Percentiles rank a stretch among this genome's conserved stretches.
These are phyloP conservation scores for Vickermania spadyakhi DNA, from an alignment of 208 protist species.

Conservation along the genomic window DNA sequence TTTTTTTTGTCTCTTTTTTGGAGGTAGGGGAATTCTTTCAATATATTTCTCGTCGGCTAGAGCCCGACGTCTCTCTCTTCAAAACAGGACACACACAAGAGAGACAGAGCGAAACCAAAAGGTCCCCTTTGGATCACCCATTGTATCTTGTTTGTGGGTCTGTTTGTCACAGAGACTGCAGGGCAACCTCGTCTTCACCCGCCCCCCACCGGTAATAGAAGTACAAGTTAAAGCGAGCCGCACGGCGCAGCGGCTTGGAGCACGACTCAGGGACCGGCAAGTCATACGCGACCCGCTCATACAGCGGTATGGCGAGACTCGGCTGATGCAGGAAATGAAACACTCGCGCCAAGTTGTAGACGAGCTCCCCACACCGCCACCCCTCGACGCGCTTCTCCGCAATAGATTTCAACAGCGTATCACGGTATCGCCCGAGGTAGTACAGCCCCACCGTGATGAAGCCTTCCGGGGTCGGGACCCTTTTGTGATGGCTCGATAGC, in stretches of 20 bases:
- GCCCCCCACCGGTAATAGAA: conserved; percentile 62
- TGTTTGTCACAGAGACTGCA: conserved; percentile 50
- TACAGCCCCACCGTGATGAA: conserved; percentile 65
- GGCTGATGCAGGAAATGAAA: conserved; percentile 64
- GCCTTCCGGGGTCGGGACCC: conserved; percentile 38
- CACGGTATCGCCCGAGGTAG: conserved; percentile 69
- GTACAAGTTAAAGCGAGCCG: conserved; percentile 73
- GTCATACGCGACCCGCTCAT: conserved; percentile 61
- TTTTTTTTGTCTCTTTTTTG: too few relatives aligned
- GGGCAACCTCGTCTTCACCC: conserved; percentile 38
- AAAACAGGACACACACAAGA: too few relatives aligned
- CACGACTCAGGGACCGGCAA: conserved; percentile 55
- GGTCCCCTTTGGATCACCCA: too few relatives aligned
- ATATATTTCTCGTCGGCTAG: too few relatives aligned
- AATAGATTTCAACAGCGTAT: conserved; percentile 23
- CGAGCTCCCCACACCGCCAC: conserved; percentile 39
- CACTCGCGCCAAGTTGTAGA: conserved; percentile 80
- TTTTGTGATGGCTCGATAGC: conserved; percentile 71
- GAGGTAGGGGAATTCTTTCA: too few relatives aligned
- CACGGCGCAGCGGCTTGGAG: conserved; percentile 46
- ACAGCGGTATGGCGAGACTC: conserved; percentile 65
- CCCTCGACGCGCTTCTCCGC: conserved; percentile 10
- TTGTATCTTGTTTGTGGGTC: too few relatives aligned
- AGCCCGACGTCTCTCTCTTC: too few relatives aligned
- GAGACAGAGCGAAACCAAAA: too few relatives aligned